These are phyloP conservation scores for Penicillium lagena DNA, from an alignment of 495 filamentous ascomycete genomes.

Conservation along the genomic window DNA sequence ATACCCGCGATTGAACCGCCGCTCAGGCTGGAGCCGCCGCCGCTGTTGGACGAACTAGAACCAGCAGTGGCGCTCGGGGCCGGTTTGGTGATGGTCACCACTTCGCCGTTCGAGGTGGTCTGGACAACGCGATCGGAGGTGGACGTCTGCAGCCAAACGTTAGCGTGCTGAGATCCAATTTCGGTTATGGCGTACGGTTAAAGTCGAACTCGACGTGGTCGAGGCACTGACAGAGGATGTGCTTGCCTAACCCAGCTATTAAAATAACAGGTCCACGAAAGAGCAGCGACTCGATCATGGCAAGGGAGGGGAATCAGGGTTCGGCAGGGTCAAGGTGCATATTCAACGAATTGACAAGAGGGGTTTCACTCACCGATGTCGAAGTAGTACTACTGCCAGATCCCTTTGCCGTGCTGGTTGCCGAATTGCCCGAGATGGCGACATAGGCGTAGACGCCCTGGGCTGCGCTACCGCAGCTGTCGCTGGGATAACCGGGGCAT, in stretches of 20 bases:
- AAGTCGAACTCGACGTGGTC: background rate
- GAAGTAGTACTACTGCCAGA: conserved; percentile 20
- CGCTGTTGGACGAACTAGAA: conserved; percentile 5
- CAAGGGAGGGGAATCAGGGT: background rate
- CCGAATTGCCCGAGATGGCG: conserved; percentile 14
- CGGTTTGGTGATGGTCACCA: conserved; percentile 47
- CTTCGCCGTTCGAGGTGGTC: conserved; percentile 38
- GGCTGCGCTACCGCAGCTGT: conserved; percentile 54
- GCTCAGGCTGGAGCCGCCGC: conserved; percentile 20
- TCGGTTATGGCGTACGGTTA: background rate
- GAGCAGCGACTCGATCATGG: conserved; percentile 1
- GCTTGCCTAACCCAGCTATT: conserved; percentile 6
- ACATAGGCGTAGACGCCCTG: conserved; percentile 56
- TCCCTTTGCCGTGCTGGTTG: conserved; percentile 30
- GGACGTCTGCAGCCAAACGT: conserved; percentile 10
- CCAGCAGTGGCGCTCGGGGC: conserved; percentile 29
- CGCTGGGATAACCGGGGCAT: conserved; percentile 63
- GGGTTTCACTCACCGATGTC: conserved; percentile 15
- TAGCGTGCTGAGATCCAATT: conserved; percentile 1
- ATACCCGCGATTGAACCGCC: conserved; percentile 40
- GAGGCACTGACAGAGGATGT: background rate
- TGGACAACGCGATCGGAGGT: conserved; percentile 30
- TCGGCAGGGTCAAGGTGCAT: background rate
- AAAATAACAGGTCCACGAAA: conserved; percentile 9
- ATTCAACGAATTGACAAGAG: background rate